Percentiles rank a stretch among this genome's conserved stretches.
Evolutionary conservation across 768 basidiomycete genomes (phyloP).

Genomic region (Hebeloma cylindrosporum): DNA sequence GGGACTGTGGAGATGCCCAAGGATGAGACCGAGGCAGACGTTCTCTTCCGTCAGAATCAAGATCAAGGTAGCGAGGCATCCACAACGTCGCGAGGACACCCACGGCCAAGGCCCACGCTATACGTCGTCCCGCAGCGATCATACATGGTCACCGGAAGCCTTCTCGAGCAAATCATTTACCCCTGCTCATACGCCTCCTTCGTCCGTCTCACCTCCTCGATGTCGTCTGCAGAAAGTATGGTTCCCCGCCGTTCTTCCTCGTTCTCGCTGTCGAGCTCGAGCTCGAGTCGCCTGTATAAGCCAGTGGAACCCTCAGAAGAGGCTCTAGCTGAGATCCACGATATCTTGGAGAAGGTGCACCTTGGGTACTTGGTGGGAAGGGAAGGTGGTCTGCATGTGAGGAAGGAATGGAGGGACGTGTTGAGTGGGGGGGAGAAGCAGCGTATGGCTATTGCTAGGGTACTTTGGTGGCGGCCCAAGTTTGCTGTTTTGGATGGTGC

Average conservation of each 20-base stretch:
- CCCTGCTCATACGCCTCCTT: conserved; percentile 83
- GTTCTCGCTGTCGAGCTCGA: conserved; percentile 8
- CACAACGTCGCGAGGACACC: conserved; percentile 4
- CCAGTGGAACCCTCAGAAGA: conserved; percentile 16
- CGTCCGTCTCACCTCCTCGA: conserved; percentile 21
- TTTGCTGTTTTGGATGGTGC: conserved; percentile 86
- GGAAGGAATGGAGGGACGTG: conserved; percentile 97
- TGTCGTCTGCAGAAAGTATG: background rate
- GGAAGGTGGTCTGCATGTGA: conserved; percentile 86
- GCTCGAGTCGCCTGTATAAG: conserved; percentile 9
- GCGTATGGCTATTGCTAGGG: conserved; percentile 91
- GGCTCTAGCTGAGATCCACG: conserved; percentile 68
- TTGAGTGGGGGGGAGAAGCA: conserved; percentile 97
- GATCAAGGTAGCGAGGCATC: background rate
- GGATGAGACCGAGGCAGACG: conserved; percentile 24
- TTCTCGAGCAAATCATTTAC: conserved; percentile 94
- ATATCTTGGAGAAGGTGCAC: conserved; percentile 79
- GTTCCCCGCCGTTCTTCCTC: background rate
- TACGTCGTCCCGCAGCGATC: conserved; percentile 91
- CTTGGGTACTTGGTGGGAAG: conserved; percentile 81
- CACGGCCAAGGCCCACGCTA: conserved; percentile 52
- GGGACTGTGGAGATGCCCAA: conserved; percentile 22
- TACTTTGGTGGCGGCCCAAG: conserved; percentile 83
- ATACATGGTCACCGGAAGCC: conserved; percentile 85
- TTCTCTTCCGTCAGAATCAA: conserved; percentile 6